Evolutionary conservation across 345 rosid species (phyloP).

Genomic region (Bretschneidera sinensis): DNA sequence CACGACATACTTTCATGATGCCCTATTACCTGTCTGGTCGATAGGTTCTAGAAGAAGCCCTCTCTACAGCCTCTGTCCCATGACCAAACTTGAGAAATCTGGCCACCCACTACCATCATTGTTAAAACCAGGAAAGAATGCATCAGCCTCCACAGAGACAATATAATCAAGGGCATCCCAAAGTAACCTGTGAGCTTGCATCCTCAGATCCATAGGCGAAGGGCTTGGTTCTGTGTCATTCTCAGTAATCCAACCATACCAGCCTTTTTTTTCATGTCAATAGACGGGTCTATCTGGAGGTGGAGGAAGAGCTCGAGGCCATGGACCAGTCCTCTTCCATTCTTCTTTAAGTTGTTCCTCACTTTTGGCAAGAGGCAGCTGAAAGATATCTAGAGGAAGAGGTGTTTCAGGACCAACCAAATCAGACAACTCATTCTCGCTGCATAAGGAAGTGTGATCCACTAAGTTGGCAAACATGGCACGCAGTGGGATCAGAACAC

Average conservation of each 20-base stretch:
- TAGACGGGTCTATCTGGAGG: conserved; percentile 94
- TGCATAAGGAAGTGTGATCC: conserved; percentile 77
- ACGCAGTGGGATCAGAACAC: conserved; percentile 84
- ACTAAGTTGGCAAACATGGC: conserved; percentile 77
- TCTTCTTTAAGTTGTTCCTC: conserved; percentile 67
- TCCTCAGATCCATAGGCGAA: conserved; percentile 69
- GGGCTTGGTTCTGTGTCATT: conserved; percentile 77
- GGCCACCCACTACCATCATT: conserved; percentile 86
- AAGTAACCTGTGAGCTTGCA: conserved; percentile 81
- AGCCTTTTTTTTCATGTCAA: conserved; percentile 94
- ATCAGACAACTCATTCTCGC: conserved; percentile 62
- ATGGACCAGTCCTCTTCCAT: conserved; percentile 93
- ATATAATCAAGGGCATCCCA: conserved; percentile 97
- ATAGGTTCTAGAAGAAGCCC: conserved; percentile 78
- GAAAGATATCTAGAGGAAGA: conserved; percentile 43
- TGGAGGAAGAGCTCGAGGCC: conserved; percentile 98
- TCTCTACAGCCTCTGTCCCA: conserved; percentile 97
- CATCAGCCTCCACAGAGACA: conserved; percentile 89
- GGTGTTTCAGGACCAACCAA: conserved; percentile 80
- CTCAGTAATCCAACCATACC: conserved; percentile 96
- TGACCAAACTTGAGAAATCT: conserved; percentile 92
- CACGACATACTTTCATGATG: background rate
- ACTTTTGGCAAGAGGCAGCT: conserved; percentile 50
- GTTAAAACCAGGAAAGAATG: conserved; percentile 82
- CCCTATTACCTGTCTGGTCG: conserved; percentile 77